These are phyloP conservation scores for Auxenochlorella protothecoides DNA, from an alignment of 139 green algal genomes.

Conservation along the genomic window DNA sequence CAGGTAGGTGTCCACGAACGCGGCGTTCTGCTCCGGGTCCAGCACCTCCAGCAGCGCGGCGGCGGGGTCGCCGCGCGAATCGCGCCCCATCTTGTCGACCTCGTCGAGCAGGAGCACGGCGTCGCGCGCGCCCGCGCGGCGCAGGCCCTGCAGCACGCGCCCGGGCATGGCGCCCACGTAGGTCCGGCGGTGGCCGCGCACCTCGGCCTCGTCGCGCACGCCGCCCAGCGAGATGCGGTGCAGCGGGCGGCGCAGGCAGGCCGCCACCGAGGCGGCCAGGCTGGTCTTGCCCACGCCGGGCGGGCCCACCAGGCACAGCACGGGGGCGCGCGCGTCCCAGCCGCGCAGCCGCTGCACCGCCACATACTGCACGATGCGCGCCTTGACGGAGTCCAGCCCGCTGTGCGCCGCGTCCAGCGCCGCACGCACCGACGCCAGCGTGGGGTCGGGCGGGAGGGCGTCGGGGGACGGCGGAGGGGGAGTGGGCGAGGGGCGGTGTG, in stretches of 20 bases:
- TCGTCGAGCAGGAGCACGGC: slow-evolving; percentile 94
- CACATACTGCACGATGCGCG: slow-evolving; percentile 95
- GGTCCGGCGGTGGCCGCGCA: slow-evolving; percentile 87
- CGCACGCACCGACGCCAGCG: slow-evolving; percentile 9
- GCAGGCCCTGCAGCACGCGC: slow-evolving; percentile 82
- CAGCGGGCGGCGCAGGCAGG: slow-evolving; percentile 71
- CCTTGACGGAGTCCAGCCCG: slow-evolving; percentile 89
- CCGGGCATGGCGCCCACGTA: slow-evolving; percentile 97
- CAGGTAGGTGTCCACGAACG: slow-evolving; percentile 95
- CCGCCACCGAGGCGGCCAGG: slow-evolving; percentile 77
- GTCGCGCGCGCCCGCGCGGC: slow-evolving; percentile 67
- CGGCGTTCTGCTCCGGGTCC: slow-evolving; percentile 93
- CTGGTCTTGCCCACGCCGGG: slow-evolving; percentile 91
- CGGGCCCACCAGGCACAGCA: slow-evolving; percentile 89
- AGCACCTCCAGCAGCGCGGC: slow-evolving; percentile 93
- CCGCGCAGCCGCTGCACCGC: slow-evolving; percentile 73
- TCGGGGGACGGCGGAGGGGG: no score
- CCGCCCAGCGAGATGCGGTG: slow-evolving; percentile 85
- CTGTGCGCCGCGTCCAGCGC: slow-evolving; percentile 90
- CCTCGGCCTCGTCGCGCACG: slow-evolving; percentile 88
- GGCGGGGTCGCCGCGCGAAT: slow-evolving; percentile 75
- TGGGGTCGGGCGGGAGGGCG: no score
- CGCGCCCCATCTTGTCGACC: slow-evolving; percentile 85
- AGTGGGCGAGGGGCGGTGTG: no score
- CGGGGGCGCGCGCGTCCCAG: slow-evolving; percentile 70